phyloP scores from a whole-genome alignment of 805 yeast species.

The Kregervanrija fluxuum region DNA sequence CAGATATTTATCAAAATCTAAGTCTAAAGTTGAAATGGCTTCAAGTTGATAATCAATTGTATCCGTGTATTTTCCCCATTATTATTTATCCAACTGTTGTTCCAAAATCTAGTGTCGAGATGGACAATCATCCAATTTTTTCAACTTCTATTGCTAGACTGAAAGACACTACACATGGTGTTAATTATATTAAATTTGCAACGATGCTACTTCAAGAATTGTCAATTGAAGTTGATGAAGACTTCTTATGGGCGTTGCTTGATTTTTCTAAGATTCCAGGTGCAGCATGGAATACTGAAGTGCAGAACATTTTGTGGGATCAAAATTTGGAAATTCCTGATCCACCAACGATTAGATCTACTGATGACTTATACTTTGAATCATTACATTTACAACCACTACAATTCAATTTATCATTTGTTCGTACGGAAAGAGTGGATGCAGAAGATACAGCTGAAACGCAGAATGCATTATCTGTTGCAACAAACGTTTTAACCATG shows the following conservation, averaged over 20 bases:
- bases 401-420: constrained; percentile 81
- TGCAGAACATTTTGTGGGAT: constrained; percentile 46
- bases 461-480: constrained; percentile 64
- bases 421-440: constrained; percentile 68
- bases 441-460: constrained; percentile 51
- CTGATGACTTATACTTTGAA: constrained; percentile 81
- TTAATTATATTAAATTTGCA: constrained; percentile 83
- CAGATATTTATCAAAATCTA: constrained; percentile 75
- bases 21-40: constrained; percentile 87
- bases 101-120: constrained; percentile 75
- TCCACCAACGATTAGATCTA: constrained; percentile 46
- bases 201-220: constrained; percentile 84
- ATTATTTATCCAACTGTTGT: constrained; percentile 83
- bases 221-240: constrained; percentile 91
- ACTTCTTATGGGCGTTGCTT: constrained; percentile 71
- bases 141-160: constrained; percentile 79
- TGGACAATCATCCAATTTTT: constrained; percentile 84
- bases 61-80: constrained; percentile 84
- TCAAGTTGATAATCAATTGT: constrained; percentile 87
- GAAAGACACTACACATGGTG: constrained; percentile 88
- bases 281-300: constrained; percentile 56
- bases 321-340: constrained; percentile 61
- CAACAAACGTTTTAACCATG: constrained; percentile 85
- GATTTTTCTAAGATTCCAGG: constrained; percentile 81
- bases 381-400: constrained; percentile 89